Evolutionary conservation across 2,329 filamentous ascomycete species (phyloP).

Genomic region (Xylaria sp.): DNA sequence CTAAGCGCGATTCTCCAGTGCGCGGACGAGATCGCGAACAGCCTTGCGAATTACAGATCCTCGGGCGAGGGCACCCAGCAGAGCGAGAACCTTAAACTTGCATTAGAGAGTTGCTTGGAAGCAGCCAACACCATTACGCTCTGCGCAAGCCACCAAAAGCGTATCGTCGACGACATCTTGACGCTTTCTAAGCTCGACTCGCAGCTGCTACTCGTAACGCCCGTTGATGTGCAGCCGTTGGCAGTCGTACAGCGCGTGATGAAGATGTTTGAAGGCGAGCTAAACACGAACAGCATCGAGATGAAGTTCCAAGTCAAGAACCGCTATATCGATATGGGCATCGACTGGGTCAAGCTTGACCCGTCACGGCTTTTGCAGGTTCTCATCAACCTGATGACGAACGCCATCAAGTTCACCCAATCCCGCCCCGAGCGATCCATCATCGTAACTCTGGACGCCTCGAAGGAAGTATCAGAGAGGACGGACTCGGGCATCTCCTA

Average conservation of each 20-base stretch:
- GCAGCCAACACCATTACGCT: constrained; percentile 81
- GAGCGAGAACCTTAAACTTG: constrained; percentile 46
- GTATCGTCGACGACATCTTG: constrained; percentile 69
- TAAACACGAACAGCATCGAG: constrained; percentile 71
- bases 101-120: constrained; percentile 63
- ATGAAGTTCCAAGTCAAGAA: constrained; percentile 71
- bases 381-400: constrained; percentile 74
- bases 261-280: constrained; percentile 79
- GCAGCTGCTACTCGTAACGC: constrained; percentile 69
- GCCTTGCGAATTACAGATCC: constrained; percentile 49
- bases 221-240: constrained; percentile 69
- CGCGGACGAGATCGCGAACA: constrained; percentile 69
- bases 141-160: constrained; percentile 78
- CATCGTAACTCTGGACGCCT: constrained; percentile 66
- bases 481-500: constrained; percentile 48
- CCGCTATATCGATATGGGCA: constrained; percentile 63
- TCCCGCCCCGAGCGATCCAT: constrained; percentile 63
- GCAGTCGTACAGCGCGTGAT: constrained; percentile 69
- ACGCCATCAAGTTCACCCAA: constrained; percentile 67
- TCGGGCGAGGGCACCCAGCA: constrained; percentile 43
- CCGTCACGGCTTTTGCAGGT: constrained; percentile 75
- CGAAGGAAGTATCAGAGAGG: constrained; percentile 51
- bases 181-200: constrained; percentile 73
- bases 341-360: constrained; percentile 76
- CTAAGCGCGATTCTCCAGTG: constrained; percentile 75